Evolutionary conservation across 306 rosid genomes (phyloP), one percentile per base, ranked within the genome.

Genomic region (Prunus salicina): DNA sequence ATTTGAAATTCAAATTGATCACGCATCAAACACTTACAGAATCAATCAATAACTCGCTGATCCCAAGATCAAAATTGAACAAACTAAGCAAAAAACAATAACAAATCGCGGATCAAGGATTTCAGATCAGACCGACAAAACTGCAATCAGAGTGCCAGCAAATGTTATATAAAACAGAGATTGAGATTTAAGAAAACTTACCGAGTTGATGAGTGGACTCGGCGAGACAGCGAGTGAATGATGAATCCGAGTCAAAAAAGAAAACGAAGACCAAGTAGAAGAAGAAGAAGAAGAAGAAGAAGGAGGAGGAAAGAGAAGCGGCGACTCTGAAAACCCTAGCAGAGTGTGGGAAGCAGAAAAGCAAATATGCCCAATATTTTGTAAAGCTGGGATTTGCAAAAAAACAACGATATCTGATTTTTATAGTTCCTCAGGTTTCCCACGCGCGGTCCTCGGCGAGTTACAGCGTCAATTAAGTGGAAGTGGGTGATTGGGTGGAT

Each of bases 291-390:
- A 50, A 14, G 63, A 0, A 38, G 65, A 62, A 72, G 84, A n/a
- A 14, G 63, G 0, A 38, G 66, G 47, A 49, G 80, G 43, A 38
- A 20, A 67, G 38, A 53, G 72, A 58, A 82, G 91, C 90, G 90
- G 90, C 91, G 82, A 89, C 82, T 86, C 86, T 76, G 92, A 34
- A 86, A 91, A 91, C 96, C 96, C 96, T 91, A 91, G 93, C 84
- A 88, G 93, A 85, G 96, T 64, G 87, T 64, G 85, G 75, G 84
- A 77, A 57, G 45, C 25, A 38, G 10, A 52, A 84, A 82, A 79
- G 91, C 79, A 79, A 84, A 84, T 86, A 89, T 73, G 88, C 86
- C 86, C 58, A 75, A 68, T 51, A 49, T 67, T 38, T 38, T 80
- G 79, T 67, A 32, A 74, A 79, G 71, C 80, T 65, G 58, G 77